These are phyloP conservation scores for Cetradonia linearis DNA, from an alignment of 495 filamentous ascomycete species.

Conservation along the genomic window DNA sequence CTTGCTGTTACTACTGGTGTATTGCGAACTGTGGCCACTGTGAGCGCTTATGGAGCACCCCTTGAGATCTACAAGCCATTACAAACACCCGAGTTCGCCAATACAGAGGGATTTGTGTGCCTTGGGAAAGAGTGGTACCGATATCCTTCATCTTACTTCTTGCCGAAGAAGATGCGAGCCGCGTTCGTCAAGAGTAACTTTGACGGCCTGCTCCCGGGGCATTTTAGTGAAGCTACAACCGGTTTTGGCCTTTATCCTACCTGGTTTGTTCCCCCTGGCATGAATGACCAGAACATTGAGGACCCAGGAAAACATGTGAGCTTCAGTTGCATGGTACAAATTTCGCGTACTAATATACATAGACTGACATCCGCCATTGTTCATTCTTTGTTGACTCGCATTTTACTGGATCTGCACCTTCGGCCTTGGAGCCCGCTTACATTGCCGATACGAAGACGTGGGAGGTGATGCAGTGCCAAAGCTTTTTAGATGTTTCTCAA, in stretches of 20 bases:
- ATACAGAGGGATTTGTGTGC: constrained; percentile 62
- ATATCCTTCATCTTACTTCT: constrained; percentile 85
- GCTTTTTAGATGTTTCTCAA: constrained; percentile 68
- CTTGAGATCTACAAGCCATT: constrained; percentile 60
- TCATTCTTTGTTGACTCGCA: constrained; percentile 81
- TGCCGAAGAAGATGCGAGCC: constrained; percentile 66
- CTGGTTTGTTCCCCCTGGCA: constrained; percentile 67
- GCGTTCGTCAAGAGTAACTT: constrained; percentile 90
- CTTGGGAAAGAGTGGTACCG: constrained; percentile 98
- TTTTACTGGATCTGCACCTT: constrained; percentile 47
- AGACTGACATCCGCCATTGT: constrained; percentile 63
- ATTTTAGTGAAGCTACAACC: constrained; percentile 64
- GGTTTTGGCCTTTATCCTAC: constrained; percentile 56
- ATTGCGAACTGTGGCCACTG: constrained; percentile 66
- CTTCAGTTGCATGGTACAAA: neutral
- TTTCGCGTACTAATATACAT: constrained; percentile 17
- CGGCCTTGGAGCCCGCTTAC: constrained; percentile 65
- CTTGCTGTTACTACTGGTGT: constrained; percentile 52
- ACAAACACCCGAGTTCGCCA: constrained; percentile 38
- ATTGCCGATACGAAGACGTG: constrained; percentile 57
- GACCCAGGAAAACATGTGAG: constrained; percentile 80
- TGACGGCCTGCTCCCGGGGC: constrained; percentile 77
- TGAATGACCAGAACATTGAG: constrained; percentile 89
- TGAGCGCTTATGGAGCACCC: constrained; percentile 77
- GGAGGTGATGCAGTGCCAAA: constrained; percentile 61